Percentiles rank a stretch among this genome's conserved stretches.
phyloP scores from a whole-genome alignment of 73 alveolate genomes.

The Stentor roeselii region DNA sequence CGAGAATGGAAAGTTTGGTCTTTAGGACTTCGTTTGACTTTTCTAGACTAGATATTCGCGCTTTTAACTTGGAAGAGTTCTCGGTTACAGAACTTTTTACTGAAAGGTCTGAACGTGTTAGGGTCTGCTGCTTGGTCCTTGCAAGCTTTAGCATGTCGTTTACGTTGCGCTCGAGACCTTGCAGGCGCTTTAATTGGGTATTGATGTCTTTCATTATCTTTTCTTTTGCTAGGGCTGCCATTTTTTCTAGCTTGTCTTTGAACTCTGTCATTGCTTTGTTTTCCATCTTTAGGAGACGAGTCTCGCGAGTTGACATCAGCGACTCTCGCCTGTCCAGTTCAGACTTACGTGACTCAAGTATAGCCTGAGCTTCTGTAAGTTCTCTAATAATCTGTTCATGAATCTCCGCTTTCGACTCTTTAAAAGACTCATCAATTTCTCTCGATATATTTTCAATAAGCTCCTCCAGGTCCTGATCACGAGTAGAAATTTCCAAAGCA shows the following conservation, averaged over 20 bases:
- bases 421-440: neutral
- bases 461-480: slow-evolving; percentile 4
- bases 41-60: slow-evolving; percentile 3
- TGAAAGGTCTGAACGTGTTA: neutral
- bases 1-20: neutral
- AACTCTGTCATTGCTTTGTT: neutral
- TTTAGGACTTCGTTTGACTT: neutral
- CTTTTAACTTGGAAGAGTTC: neutral
- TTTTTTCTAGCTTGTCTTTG: neutral
- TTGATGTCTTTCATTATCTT: neutral
- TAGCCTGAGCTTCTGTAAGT: neutral
- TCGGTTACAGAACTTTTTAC: neutral
- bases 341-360: neutral
- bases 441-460: neutral
- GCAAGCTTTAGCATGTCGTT: neutral
- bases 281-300: neutral
- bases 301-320: neutral
- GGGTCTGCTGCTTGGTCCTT: neutral
- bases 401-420: neutral
- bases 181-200: neutral
- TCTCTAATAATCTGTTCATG: slow-evolving; percentile 3
- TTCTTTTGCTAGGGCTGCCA: neutral
- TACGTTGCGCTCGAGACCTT: neutral
- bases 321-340: neutral
- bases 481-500: slow-evolving; percentile 7